phyloP scores from a whole-genome alignment of 768 basidiomycete genomes.

The Sutorius australiensis region DNA sequence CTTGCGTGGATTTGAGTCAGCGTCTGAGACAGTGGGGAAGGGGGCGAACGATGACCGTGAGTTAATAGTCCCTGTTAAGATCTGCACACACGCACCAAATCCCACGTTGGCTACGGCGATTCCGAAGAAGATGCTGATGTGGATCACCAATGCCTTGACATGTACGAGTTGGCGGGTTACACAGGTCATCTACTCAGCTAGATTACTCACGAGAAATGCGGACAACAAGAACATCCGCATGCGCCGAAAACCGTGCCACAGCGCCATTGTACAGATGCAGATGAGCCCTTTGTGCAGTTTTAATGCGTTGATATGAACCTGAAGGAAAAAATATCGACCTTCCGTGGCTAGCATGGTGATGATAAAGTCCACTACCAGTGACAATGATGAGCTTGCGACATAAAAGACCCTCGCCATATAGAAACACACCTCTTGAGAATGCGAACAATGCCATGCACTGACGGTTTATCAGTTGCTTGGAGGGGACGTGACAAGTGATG shows the following conservation, averaged over 20 bases:
- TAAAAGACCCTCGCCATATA: background rate
- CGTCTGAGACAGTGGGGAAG: background rate
- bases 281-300: background rate
- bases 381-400: background rate
- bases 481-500: too few species aligned
- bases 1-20: too few species aligned
- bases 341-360: background rate
- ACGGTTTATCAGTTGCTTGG: background rate
- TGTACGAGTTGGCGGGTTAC: background rate
- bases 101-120: background rate
- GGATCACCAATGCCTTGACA: background rate
- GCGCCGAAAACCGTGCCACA: background rate
- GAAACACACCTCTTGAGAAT: background rate
- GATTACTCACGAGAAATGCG: background rate
- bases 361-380: background rate
- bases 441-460: background rate
- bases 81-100: background rate
- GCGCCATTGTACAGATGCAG: background rate
- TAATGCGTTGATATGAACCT: background rate
- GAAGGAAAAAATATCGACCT: background rate
- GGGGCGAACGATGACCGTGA: background rate
- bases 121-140: background rate
- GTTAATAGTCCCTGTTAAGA: background rate
- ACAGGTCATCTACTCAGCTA: background rate
- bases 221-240: background rate